These are phyloP conservation scores for Coprinellus micaceus DNA, from an alignment of 768 basidiomycete species.

Conservation along the genomic window DNA sequence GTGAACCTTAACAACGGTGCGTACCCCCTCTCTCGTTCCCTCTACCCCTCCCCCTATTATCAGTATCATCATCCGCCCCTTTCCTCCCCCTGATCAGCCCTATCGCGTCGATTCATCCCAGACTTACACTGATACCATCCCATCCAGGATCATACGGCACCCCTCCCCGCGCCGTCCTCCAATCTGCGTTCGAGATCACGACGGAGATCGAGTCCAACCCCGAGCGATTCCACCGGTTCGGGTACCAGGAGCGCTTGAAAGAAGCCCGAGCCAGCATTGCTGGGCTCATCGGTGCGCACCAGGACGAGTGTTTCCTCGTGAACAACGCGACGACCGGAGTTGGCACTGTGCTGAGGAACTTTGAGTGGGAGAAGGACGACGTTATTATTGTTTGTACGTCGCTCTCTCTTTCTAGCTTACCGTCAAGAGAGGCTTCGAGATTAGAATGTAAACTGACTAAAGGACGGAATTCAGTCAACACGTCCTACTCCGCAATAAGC, in stretches of 20 bases:
- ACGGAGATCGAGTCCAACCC: slow-evolving; percentile 49
- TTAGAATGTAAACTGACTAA: background rate
- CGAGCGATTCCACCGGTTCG: slow-evolving; percentile 49
- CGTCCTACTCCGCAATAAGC: slow-evolving; percentile 50
- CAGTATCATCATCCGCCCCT: too few species aligned
- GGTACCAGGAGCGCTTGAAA: slow-evolving; percentile 30
- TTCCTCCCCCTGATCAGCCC: too few species aligned
- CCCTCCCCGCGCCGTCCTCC: slow-evolving; percentile 48
- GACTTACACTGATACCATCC: background rate
- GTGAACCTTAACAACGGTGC: slow-evolving; percentile 65
- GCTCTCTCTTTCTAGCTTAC: slow-evolving; percentile 18
- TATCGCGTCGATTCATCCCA: background rate
- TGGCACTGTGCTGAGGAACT: slow-evolving; percentile 62
- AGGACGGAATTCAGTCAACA: slow-evolving; percentile 26
- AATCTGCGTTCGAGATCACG: slow-evolving; percentile 39
- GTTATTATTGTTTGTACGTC: slow-evolving; percentile 58
- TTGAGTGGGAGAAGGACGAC: slow-evolving; percentile 67
- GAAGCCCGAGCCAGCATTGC: slow-evolving; percentile 46
- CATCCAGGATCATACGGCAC: slow-evolving; percentile 56
- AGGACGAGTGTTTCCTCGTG: slow-evolving; percentile 58
- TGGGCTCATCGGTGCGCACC: slow-evolving; percentile 44
- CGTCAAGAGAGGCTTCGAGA: slow-evolving; percentile 1
- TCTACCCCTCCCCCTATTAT: background rate
- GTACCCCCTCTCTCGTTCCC: slow-evolving; percentile 5
- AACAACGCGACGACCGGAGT: slow-evolving; percentile 63